These are phyloP conservation scores for Microbotryum lychnidis-dioicae DNA, from an alignment of 1,284 basidiomycete species.

Conservation along the genomic window DNA sequence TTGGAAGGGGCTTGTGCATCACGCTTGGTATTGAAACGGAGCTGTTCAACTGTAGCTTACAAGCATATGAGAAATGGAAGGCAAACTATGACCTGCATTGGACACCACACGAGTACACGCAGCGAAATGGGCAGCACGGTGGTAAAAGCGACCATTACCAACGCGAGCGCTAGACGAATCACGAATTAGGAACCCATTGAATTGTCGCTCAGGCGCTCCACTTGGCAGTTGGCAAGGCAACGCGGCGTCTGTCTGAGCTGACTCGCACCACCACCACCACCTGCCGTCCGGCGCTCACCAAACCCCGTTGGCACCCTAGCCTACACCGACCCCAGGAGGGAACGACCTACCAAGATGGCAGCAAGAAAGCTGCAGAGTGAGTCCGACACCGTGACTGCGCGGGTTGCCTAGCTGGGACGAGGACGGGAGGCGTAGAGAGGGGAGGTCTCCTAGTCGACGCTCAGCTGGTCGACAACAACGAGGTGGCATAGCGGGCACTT, in stretches of 20 bases:
- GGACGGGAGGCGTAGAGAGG: background rate
- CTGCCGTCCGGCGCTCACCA: background rate
- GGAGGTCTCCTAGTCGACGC: background rate
- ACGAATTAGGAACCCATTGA: background rate
- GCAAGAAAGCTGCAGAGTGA: slow-evolving; percentile 35
- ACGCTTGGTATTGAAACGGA: no score
- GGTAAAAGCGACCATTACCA: background rate
- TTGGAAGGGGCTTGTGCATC: no score
- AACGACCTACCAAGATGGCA: slow-evolving; percentile 27
- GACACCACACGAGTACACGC: background rate
- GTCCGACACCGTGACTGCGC: background rate
- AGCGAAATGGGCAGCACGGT: background rate
- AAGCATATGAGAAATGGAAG: no score
- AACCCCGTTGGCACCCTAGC: background rate
- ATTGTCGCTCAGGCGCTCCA: background rate
- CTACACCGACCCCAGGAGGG: background rate
- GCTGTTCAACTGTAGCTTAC: no score
- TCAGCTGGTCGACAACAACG: background rate
- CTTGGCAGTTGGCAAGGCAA: background rate
- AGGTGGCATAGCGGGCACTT: no score
- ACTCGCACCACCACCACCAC: background rate
- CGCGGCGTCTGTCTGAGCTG: background rate
- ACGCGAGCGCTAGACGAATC: background rate
- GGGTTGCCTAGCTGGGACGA: background rate
- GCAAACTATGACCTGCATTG: background rate